phyloP scores from a whole-genome alignment of 768 basidiomycete species.

The Leccinellum luteum region DNA sequence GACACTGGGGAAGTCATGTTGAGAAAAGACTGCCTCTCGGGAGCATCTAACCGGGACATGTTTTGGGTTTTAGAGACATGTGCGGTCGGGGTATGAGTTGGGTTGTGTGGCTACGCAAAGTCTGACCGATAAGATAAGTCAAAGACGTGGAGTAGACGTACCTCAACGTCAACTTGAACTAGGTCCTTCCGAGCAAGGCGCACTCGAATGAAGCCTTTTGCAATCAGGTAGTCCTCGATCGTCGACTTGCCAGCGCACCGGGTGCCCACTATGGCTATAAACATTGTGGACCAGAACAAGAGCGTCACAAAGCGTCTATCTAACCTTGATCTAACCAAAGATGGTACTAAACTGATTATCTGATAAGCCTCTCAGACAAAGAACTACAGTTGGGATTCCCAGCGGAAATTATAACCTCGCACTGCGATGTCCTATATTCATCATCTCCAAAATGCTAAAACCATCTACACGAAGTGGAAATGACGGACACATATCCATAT shows the following conservation, averaged over 20 bases:
- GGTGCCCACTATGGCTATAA: constrained; percentile 67
- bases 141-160: constrained; percentile 1
- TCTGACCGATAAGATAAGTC: not conserved
- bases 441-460: not conserved
- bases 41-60: not conserved
- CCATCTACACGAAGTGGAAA: not conserved
- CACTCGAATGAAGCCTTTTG: constrained; percentile 56
- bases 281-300: constrained; percentile 42
- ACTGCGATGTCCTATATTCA: not conserved
- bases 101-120: constrained; percentile 9
- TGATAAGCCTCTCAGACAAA: not conserved
- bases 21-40: constrained; percentile 18
- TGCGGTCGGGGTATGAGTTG: not conserved
- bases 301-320: not conserved
- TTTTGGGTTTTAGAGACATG: not conserved
- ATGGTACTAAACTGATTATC: not conserved
- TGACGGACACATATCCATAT: not conserved
- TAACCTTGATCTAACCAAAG: no score
- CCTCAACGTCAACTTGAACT: constrained; percentile 10
- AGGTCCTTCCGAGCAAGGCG: constrained; percentile 30
- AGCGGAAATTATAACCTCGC: not conserved
- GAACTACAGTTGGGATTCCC: not conserved
- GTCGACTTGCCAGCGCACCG: constrained; percentile 58
- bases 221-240: constrained; percentile 57
- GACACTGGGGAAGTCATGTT: constrained; percentile 19